These are phyloP conservation scores for Monosporozyma solicola DNA, from an alignment of 805 yeast species.

Conservation along the genomic window DNA sequence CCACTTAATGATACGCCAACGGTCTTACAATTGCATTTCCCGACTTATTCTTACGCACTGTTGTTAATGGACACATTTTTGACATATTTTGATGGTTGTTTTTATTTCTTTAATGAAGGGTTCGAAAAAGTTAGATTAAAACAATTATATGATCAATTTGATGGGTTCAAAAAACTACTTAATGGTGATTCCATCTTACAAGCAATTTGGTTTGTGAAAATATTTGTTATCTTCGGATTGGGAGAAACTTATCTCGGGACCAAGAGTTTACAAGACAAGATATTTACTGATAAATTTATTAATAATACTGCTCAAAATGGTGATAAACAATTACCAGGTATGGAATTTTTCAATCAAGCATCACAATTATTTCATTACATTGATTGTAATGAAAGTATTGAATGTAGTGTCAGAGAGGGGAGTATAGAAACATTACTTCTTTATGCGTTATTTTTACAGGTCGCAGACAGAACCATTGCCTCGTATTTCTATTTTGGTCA, in stretches of 20 bases:
- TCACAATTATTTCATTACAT: conserved; percentile 70
- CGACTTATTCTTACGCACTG: conserved; percentile 70
- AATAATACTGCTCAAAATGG: too few relatives aligned
- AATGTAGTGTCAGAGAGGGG: conserved; percentile 68
- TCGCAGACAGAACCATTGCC: conserved; percentile 76
- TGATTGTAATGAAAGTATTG: conserved; percentile 73
- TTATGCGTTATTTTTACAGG: conserved; percentile 73
- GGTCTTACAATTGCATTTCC: conserved; percentile 30
- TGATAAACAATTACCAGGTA: conserved; percentile 44
- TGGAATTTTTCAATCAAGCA: conserved; percentile 70
- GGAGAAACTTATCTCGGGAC: conserved; percentile 81
- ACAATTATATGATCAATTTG: conserved; percentile 41
- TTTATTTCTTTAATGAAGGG: conserved; percentile 78
- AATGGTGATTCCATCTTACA: conserved; percentile 49
- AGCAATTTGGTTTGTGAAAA: conserved; percentile 75
- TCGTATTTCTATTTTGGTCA: conserved; percentile 74
- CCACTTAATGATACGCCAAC: not conserved
- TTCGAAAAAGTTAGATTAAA: conserved; percentile 57
- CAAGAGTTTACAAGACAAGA: conserved; percentile 24
- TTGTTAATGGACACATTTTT: conserved; percentile 65
- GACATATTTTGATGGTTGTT: conserved; percentile 75
- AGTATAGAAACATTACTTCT: conserved; percentile 67
- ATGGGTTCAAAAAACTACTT: conserved; percentile 4
- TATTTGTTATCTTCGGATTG: conserved; percentile 60
- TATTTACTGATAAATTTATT: not conserved